Conservation (phyloP, 768 basidiomycete genomes). For the Filobasidium wieringae region DNA sequence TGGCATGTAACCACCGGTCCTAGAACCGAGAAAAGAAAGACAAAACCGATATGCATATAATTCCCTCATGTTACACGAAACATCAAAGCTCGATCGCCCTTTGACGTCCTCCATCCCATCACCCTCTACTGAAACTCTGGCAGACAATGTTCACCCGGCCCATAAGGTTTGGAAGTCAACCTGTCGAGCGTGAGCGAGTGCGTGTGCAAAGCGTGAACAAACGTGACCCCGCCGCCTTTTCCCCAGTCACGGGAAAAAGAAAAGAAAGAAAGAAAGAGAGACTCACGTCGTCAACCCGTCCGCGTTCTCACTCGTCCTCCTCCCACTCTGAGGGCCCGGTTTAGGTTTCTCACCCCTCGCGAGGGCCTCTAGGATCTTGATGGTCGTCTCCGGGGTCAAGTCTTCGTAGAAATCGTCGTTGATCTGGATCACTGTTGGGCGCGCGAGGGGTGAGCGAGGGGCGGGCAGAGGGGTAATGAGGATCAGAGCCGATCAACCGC, state of each 20-base stretch:
- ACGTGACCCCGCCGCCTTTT: background rate
- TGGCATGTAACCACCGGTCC: too few relatives aligned
- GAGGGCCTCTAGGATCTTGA: conserved; percentile 40
- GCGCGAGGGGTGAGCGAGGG: background rate
- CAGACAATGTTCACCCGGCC: conserved; percentile 77
- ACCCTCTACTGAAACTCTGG: conserved; percentile 53
- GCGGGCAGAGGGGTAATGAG: background rate
- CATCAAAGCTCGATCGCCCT: too few relatives aligned
- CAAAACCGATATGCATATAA: too few relatives aligned
- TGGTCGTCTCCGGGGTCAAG: conserved; percentile 42
- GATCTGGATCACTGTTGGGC: conserved; percentile 71
- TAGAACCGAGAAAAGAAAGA: too few relatives aligned
- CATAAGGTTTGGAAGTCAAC: conserved; percentile 54
- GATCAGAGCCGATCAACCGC: too few relatives aligned
- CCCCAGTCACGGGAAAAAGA: background rate
- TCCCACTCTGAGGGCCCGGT: conserved; percentile 82
- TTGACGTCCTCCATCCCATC: too few relatives aligned
- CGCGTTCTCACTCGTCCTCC: conserved; percentile 83
- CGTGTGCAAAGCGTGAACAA: background rate
- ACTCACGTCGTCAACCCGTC: conserved; percentile 62
- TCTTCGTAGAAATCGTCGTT: conserved; percentile 85
- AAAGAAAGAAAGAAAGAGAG: background rate
- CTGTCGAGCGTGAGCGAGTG: background rate
- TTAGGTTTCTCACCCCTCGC: conserved; percentile 65
- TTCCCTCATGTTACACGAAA: too few relatives aligned